phyloP scores from a whole-genome alignment of 2,329 filamentous ascomycete genomes.

The Pseudogymnoascus sp. region DNA sequence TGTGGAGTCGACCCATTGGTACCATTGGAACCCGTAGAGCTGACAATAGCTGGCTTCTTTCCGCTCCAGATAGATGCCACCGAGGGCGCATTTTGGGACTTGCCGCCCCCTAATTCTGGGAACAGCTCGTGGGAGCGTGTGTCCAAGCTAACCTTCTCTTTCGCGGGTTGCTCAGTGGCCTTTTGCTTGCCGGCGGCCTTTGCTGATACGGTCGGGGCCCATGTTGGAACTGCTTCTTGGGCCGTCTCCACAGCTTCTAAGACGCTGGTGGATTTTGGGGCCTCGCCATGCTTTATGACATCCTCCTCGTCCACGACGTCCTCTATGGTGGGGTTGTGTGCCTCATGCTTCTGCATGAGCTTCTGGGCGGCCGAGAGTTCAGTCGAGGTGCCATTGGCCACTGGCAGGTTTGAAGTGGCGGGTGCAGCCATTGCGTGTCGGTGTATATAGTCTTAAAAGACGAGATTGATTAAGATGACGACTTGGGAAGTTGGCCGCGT shows the following conservation, averaged over 20 bases:
- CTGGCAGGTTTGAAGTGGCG: constrained; percentile 13
- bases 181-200: constrained; percentile 67
- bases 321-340: constrained; percentile 63
- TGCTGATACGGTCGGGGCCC: constrained; percentile 45
- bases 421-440: constrained; percentile 22
- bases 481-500: background rate
- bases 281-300: constrained; percentile 51
- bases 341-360: constrained; percentile 56
- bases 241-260: constrained; percentile 27
- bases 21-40: constrained; percentile 43
- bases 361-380: constrained; percentile 38
- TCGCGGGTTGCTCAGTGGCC: constrained; percentile 38
- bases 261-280: constrained; percentile 35
- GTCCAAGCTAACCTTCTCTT: constrained; percentile 51
- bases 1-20: constrained; percentile 48
- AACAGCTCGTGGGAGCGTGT: constrained; percentile 87
- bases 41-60: constrained; percentile 49
- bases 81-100: constrained; percentile 52
- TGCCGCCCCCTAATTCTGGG: constrained; percentile 74
- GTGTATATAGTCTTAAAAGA: background rate
- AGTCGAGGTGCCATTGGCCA: constrained; percentile 17
- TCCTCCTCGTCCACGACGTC: constrained; percentile 80
- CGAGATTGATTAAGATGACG: background rate
- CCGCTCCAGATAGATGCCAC: constrained; percentile 71
- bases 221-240: constrained; percentile 39